These are phyloP conservation scores for Mucor mucedo DNA, from an alignment of 371 early-diverging fungal species.

Conservation along the genomic window DNA sequence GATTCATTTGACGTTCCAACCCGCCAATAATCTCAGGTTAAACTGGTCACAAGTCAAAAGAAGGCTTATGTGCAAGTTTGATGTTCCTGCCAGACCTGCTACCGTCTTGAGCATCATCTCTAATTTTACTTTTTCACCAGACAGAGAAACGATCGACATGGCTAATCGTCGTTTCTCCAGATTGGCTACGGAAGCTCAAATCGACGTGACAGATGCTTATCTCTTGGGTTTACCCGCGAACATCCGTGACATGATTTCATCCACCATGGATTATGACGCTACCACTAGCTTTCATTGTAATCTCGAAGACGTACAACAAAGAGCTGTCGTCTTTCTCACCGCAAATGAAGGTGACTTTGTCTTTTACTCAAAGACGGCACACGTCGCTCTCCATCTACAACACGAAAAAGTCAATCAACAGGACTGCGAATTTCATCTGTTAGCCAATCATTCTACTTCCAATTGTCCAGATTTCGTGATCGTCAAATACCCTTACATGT, in stretches of 20 bases:
- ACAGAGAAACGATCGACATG: constrained; percentile 2
- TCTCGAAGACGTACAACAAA: constrained; percentile 18
- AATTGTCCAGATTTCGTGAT: constrained; percentile 16
- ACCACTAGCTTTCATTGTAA: constrained; percentile 7
- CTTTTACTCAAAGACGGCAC: constrained; percentile 20
- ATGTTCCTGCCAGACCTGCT: constrained; percentile 7
- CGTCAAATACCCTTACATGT: constrained; percentile 18
- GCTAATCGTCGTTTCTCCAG: constrained; percentile 11
- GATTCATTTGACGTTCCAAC: constrained; percentile 21
- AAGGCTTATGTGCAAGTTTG: constrained; percentile 21
- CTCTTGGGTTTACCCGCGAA: background rate
- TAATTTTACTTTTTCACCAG: constrained; percentile 4
- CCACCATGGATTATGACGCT: constrained; percentile 16
- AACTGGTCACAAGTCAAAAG: constrained; percentile 19
- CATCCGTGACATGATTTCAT: background rate
- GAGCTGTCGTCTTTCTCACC: constrained; percentile 9
- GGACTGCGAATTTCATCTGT: constrained; percentile 20
- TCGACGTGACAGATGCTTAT: constrained; percentile 8
- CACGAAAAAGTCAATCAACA: constrained; percentile 11
- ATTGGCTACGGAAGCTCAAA: constrained; percentile 10
- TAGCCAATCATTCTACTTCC: constrained; percentile 12
- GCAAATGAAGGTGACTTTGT: constrained; percentile 14
- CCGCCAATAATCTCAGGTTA: background rate
- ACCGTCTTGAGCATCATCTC: background rate
- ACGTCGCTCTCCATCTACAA: constrained; percentile 5